Percentiles rank a stretch among this genome's conserved stretches.
Conservation (phyloP, 768 basidiomycete species). For the Termitomyces sp. region DNA sequence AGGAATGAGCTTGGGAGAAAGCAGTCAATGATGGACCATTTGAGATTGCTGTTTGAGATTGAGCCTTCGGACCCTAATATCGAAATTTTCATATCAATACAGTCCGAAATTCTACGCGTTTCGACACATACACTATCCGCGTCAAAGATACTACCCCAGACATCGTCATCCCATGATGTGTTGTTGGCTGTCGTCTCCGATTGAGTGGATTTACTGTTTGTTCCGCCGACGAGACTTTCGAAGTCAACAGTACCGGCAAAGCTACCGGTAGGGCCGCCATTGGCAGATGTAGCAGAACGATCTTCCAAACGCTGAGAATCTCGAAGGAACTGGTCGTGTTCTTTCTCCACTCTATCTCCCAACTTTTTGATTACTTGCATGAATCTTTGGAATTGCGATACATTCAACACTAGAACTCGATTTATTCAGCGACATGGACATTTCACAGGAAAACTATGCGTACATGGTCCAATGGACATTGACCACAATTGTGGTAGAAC, state of each 20-base stretch:
- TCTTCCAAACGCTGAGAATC: constrained; percentile 92
- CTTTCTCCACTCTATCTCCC: constrained; percentile 84
- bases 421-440: constrained; percentile 6
- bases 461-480: constrained; percentile 95
- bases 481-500: constrained; percentile 92
- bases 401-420: constrained; percentile 52
- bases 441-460: constrained; percentile 20
- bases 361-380: constrained; percentile 79
- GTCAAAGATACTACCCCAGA: constrained; percentile 77
- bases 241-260: constrained; percentile 69
- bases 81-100: background rate
- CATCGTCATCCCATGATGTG: constrained; percentile 71
- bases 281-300: constrained; percentile 44
- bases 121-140: constrained; percentile 23
- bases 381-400: constrained; percentile 88
- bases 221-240: constrained; percentile 74
- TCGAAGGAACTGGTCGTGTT: constrained; percentile 87
- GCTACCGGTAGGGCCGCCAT: constrained; percentile 30
- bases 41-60: constrained; percentile 20
- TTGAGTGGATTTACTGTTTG: constrained; percentile 38
- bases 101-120: background rate
- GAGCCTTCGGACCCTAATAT: constrained; percentile 13
- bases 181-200: constrained; percentile 33
- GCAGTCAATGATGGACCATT: constrained; percentile 2
- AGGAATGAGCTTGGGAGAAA: constrained; percentile 30